Conservation (phyloP, 495 filamentous ascomycete genomes). For the Aspergillus asperescens region DNA sequence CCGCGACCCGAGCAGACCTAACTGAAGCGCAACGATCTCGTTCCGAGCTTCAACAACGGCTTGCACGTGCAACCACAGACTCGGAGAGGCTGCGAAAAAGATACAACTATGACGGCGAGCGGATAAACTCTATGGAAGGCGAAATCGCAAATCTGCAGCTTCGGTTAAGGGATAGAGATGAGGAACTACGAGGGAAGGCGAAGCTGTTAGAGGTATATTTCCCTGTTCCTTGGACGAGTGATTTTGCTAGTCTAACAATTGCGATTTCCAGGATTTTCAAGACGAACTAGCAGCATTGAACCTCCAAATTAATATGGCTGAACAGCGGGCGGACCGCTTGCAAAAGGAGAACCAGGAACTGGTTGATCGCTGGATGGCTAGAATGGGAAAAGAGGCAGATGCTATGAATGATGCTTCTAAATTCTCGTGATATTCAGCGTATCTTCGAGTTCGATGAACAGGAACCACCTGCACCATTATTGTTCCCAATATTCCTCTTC, state of each 20-base stretch:
- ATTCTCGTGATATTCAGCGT: slow-evolving; percentile 28
- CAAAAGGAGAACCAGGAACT: slow-evolving; percentile 82
- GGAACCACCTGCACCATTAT: too few species aligned
- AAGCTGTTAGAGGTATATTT: slow-evolving; percentile 65
- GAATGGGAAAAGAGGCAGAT: slow-evolving; percentile 80
- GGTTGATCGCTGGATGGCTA: slow-evolving; percentile 83
- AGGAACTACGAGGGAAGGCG: slow-evolving; percentile 76
- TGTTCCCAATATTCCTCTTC: background rate
- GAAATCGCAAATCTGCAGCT: slow-evolving; percentile 57
- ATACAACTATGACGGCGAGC: slow-evolving; percentile 48
- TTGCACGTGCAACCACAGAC: slow-evolving; percentile 56
- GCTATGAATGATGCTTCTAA: slow-evolving; percentile 68
- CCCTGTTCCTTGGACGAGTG: background rate
- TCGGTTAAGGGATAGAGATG: slow-evolving; percentile 71
- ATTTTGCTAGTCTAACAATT: background rate
- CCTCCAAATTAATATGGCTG: slow-evolving; percentile 81
- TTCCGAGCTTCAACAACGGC: slow-evolving; percentile 54
- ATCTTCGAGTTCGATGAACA: background rate
- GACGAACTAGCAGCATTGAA: slow-evolving; percentile 83
- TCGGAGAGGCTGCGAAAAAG: slow-evolving; percentile 54
- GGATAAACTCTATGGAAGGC: slow-evolving; percentile 55
- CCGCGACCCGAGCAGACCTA: slow-evolving; percentile 57
- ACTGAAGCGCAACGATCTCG: slow-evolving; percentile 70
- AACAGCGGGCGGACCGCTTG: slow-evolving; percentile 62
- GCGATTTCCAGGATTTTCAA: slow-evolving; percentile 61